Conservation (phyloP, 208 protist genomes). For the Trypanosoma congolense region DNA sequence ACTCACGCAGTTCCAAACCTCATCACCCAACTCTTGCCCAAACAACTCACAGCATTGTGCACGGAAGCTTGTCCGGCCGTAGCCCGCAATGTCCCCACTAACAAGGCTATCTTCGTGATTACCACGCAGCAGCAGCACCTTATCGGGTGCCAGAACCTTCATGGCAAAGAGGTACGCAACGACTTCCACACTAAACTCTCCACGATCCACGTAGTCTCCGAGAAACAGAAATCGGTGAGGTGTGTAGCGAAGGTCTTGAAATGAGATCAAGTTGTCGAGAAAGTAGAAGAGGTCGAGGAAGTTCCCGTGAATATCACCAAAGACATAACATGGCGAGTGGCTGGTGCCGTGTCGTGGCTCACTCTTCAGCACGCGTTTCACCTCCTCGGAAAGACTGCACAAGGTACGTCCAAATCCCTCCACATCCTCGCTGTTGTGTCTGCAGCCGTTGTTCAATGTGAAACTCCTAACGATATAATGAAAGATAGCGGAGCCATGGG, state of each 20-base stretch:
- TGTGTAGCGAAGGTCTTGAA: conserved; percentile 89
- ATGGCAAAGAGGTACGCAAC: conserved; percentile 89
- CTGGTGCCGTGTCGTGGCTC: conserved; percentile 69
- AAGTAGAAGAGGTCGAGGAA: conserved; percentile 93
- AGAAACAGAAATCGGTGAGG: conserved; percentile 96
- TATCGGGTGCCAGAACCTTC: conserved; percentile 87
- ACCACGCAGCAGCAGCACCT: conserved; percentile 90
- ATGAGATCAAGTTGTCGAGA: conserved; percentile 87
- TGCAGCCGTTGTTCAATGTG: conserved; percentile 73
- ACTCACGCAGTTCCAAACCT: conserved; percentile 85
- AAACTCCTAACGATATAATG: conserved; percentile 87
- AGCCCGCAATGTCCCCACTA: conserved; percentile 86
- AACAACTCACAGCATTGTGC: conserved; percentile 84
- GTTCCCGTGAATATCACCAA: conserved; percentile 94
- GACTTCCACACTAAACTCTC: conserved; percentile 90
- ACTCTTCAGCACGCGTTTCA: conserved; percentile 53
- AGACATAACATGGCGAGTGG: conserved; percentile 89
- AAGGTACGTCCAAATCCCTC: conserved; percentile 82
- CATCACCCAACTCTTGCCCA: conserved; percentile 73
- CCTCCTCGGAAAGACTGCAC: conserved; percentile 72
- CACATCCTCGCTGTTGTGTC: conserved; percentile 66
- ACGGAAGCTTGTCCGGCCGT: conserved; percentile 86
- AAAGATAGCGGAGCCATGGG: conserved; percentile 72
- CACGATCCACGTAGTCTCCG: conserved; percentile 98
- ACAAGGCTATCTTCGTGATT: conserved; percentile 93